These are phyloP conservation scores for Batrachochytrium dendrobatidis DNA, from an alignment of 371 early-diverging fungal genomes.

Conservation along the genomic window DNA sequence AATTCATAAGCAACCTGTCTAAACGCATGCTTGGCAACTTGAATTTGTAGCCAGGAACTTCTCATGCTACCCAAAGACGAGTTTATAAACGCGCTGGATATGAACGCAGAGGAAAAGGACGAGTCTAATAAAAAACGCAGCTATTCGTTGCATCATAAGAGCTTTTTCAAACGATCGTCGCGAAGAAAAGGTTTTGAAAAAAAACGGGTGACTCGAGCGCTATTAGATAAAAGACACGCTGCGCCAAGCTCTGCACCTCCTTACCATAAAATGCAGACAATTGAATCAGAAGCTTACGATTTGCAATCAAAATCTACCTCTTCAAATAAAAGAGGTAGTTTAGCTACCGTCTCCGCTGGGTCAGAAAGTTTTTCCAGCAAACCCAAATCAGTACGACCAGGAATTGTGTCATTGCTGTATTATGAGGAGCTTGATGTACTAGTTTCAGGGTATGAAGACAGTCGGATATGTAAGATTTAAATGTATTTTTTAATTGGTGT, in stretches of 20 bases:
- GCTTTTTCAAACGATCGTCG: too few species aligned
- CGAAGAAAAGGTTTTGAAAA: too few species aligned
- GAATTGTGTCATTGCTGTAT: constrained; percentile 35
- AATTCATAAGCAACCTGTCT: neutral
- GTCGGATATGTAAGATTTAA: constrained; percentile 29
- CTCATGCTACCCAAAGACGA: constrained; percentile 37
- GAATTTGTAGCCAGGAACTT: constrained; percentile 33
- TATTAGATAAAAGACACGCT: too few species aligned
- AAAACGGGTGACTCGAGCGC: too few species aligned
- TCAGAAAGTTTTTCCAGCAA: neutral
- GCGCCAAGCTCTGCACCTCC: too few species aligned
- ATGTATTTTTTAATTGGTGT: neutral
- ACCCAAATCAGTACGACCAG: constrained; percentile 13
- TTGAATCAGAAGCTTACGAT: too few species aligned
- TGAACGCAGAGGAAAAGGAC: too few species aligned
- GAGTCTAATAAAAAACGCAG: too few species aligned
- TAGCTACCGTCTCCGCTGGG: neutral
- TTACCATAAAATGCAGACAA: too few species aligned
- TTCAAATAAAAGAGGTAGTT: neutral
- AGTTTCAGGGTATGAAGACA: constrained; percentile 42
- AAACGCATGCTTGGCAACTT: neutral
- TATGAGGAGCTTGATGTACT: constrained; percentile 43
- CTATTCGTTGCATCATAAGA: too few species aligned
- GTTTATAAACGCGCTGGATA: neutral
- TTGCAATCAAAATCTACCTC: too few species aligned